Percentiles rank a stretch among this genome's conserved stretches.
Evolutionary conservation across 345 rosid genomes (phyloP).

Genomic region (Mercurialis annua): DNA sequence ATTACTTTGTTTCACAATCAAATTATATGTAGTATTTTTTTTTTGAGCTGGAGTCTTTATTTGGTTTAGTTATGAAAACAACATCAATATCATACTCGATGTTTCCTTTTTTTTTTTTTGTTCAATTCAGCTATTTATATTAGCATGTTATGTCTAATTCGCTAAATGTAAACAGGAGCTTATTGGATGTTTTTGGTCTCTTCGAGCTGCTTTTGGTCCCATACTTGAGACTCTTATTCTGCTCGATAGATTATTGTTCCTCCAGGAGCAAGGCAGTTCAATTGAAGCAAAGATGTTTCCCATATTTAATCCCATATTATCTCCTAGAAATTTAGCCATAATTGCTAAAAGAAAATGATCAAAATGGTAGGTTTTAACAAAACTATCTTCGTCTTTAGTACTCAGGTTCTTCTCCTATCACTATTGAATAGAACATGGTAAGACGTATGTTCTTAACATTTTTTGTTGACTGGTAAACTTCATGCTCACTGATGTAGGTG

Average conservation of each 20-base stretch:
- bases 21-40: neutral
- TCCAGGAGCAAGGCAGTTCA: slow-evolving; percentile 68
- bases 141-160: neutral
- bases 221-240: slow-evolving; percentile 75
- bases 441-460: neutral
- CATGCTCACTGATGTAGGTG: neutral
- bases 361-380: slow-evolving; percentile 2
- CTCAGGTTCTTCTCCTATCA: no score
- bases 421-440: no score
- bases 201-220: slow-evolving; percentile 87
- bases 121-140: no score
- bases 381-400: neutral
- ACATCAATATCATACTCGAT: neutral
- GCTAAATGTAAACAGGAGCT: slow-evolving; percentile 45
- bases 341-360: slow-evolving; percentile 59
- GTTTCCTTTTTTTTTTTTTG: neutral
- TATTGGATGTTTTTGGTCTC: slow-evolving; percentile 87
- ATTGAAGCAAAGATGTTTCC: slow-evolving; percentile 68
- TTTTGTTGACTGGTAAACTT: neutral
- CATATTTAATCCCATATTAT: slow-evolving; percentile 70
- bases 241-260: slow-evolving; percentile 84
- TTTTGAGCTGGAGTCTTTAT: no score
- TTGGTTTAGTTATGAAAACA: neutral
- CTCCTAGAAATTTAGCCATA: slow-evolving; percentile 87
- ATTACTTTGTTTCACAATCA: no score